These are phyloP conservation scores for Colletotrichum sp. DNA, from an alignment of 2,329 filamentous ascomycete species.

Conservation along the genomic window DNA sequence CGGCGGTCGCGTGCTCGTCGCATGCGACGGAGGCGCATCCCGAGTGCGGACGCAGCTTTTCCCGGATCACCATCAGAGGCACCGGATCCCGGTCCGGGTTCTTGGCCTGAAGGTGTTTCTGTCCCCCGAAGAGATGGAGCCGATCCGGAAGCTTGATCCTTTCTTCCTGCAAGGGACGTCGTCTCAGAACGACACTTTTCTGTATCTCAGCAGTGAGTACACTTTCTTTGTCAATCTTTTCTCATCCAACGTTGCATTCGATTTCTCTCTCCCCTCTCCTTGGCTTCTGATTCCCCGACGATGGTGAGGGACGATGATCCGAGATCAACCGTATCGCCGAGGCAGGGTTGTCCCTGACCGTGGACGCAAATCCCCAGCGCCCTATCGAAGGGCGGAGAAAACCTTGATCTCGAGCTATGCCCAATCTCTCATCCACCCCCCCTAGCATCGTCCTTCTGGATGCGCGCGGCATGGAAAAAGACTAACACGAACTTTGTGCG, in stretches of 20 bases:
- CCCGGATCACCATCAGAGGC: constrained; percentile 34
- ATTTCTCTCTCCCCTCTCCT: neutral
- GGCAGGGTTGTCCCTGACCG: neutral
- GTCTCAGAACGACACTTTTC: constrained; percentile 53
- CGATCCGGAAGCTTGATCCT: constrained; percentile 52
- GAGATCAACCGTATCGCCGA: neutral
- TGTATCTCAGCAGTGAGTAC: constrained; percentile 55
- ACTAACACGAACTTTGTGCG: neutral
- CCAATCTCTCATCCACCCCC: neutral
- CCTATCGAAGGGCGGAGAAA: neutral
- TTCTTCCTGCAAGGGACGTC: constrained; percentile 61
- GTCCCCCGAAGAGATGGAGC: constrained; percentile 42
- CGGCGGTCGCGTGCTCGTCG: constrained; percentile 50
- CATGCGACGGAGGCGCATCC: constrained; percentile 56
- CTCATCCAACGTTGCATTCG: neutral
- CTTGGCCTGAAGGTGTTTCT: constrained; percentile 51
- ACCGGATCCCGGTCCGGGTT: constrained; percentile 52
- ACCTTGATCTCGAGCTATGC: neutral
- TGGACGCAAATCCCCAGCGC: neutral
- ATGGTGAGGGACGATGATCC: neutral
- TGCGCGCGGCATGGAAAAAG: neutral
- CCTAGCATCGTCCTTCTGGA: too few relatives aligned
- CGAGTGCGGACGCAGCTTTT: constrained; percentile 43
- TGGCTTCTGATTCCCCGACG: neutral
- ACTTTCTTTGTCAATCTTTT: neutral